Percentiles rank a stretch among this genome's conserved stretches.
Conservation (phyloP, 2,329 filamentous ascomycete species). For the Nemania sp. region DNA sequence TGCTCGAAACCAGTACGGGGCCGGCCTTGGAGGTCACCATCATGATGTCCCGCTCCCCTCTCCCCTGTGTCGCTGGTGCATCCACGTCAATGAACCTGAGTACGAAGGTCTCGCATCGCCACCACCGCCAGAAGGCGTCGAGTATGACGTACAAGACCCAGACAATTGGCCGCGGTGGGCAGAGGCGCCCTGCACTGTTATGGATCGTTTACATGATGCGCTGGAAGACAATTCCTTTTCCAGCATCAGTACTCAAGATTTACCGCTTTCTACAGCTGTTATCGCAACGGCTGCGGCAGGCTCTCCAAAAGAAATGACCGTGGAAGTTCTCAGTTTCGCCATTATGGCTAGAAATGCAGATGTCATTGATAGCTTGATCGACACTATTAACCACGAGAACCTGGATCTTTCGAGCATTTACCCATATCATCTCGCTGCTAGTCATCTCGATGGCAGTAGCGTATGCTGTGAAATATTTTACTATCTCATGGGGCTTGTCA, state of each 20-base stretch:
- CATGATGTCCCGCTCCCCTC: too few species aligned
- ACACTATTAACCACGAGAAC: background rate
- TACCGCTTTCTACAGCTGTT: background rate
- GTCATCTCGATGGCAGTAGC: constrained; percentile 43
- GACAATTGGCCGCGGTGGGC: background rate
- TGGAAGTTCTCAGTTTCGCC: constrained; percentile 25
- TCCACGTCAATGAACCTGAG: too few species aligned
- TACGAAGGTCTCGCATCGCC: too few species aligned
- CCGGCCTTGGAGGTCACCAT: background rate
- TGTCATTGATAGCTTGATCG: background rate
- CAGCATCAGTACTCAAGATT: background rate
- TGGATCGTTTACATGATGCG: background rate
- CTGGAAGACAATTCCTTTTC: constrained; percentile 6
- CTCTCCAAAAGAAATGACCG: background rate
- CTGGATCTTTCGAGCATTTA: constrained; percentile 25
- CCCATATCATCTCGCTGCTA: constrained; percentile 45
- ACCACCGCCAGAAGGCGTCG: background rate
- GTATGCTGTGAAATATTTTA: constrained; percentile 37
- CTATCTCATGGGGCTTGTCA: background rate
- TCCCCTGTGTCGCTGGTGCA: too few species aligned
- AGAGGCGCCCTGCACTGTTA: background rate
- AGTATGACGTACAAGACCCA: background rate
- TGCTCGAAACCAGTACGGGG: background rate
- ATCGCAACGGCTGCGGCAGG: background rate
- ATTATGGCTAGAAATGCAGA: constrained; percentile 31